Percentiles rank a stretch among this genome's conserved stretches.
Evolutionary conservation across 2,329 filamentous ascomycete genomes (phyloP).

Genomic region (Sphaerulina musiva): DNA sequence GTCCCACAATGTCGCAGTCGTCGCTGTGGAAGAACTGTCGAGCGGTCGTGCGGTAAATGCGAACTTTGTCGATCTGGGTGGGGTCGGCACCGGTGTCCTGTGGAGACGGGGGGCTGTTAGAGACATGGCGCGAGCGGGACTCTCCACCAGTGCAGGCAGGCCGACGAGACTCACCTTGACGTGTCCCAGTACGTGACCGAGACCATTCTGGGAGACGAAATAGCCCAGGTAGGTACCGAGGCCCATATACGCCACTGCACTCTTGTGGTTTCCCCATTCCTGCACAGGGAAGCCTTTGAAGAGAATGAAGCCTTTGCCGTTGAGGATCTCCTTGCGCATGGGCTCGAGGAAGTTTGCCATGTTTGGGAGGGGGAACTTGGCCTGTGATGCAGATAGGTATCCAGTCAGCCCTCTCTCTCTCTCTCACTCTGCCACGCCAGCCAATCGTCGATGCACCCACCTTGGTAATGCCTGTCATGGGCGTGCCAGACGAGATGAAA

Average conservation of each 20-base stretch:
- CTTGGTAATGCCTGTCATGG: constrained; percentile 65
- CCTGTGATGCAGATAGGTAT: constrained; percentile 27
- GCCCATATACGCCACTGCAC: constrained; percentile 84
- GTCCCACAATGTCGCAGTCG: constrained; percentile 73
- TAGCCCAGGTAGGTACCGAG: constrained; percentile 74
- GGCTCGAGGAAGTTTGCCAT: constrained; percentile 49
- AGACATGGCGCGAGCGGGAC: not conserved
- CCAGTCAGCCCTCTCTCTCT: too few species aligned
- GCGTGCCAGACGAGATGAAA: constrained; percentile 59
- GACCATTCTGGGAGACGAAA: constrained; percentile 78
- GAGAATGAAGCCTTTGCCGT: constrained; percentile 83
- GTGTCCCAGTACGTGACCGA: constrained; percentile 79
- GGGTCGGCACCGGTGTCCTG: constrained; percentile 74
- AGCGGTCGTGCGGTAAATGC: constrained; percentile 84
- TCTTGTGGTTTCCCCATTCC: constrained; percentile 71
- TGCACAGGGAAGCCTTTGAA: constrained; percentile 78
- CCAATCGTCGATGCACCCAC: constrained; percentile 27
- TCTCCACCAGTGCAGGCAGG: not conserved
- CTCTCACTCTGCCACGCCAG: not conserved
- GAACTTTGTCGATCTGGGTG: constrained; percentile 73
- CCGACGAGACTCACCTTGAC: constrained; percentile 50
- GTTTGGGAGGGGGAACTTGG: constrained; percentile 56
- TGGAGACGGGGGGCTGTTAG: constrained; percentile 31
- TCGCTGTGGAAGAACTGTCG: constrained; percentile 82
- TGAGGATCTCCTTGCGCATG: constrained; percentile 60